Evolutionary conservation across 2,329 filamentous ascomycete genomes (phyloP), one percentile per base, ranked within the genome.

Genomic region (Endoconidiophora laricicola): DNA sequence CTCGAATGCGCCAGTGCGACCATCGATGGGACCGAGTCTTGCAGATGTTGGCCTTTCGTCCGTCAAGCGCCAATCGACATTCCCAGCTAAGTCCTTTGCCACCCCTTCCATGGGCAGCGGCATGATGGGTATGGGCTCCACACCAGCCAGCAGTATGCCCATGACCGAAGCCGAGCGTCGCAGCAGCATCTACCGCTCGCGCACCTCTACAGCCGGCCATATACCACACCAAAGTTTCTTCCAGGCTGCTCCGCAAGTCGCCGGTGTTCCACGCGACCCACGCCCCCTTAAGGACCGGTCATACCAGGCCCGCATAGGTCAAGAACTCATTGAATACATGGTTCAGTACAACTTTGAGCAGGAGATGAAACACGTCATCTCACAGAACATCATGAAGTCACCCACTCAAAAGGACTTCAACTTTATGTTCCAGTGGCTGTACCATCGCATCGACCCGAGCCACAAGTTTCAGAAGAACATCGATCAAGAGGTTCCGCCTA

Each of bases 341-440:
- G 81, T 86, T 0, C 81, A 88, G 52, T 82, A 95, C 63, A 94
- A 95, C 61, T 98, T 96, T 60, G 91, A 98, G 65, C 79, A 95
- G 74, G 88, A 96, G 58, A 94, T 93, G 81, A 95, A 94, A 66
- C 85, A 96, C 63, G 82, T 79, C 1, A 70, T 98, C n/a, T 85
- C 86, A 1, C 82, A 84, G 55, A 95, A 95, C 59, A 84, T 86
- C 5, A 80, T 94, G 61, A 90, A 86, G 59, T 94, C 86, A 41
- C 93, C 91, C 0, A 98, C 90, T 1, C 90, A 96, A 58, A 98
- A 98, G 61, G 91, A 98, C 63, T 98, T 98, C 68, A 91, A 93
- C 60, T 83, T 78, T 65, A 94, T 98, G 74, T 98, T 98, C 61
- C 87, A 96, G 60, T 98, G 90, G 85, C 71, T 98, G 3, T 98